Conservation (phyloP, 495 filamentous ascomycete species). For the Aspergillus bertholletiae region DNA sequence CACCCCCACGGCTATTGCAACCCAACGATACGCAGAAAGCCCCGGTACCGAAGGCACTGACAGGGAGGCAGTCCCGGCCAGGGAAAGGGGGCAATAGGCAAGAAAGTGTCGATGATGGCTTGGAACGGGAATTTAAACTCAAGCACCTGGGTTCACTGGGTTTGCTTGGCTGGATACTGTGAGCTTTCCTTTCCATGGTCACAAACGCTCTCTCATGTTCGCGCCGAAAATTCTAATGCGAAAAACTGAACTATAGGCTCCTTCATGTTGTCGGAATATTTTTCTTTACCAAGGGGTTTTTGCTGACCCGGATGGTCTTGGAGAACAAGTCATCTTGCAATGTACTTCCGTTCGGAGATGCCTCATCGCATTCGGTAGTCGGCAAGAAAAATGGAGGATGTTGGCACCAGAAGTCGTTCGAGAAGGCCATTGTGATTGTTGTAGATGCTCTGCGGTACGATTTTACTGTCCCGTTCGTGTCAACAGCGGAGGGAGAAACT, state of each 20-base stretch:
- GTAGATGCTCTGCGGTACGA: conserved; percentile 96
- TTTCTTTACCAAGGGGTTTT: conserved; percentile 95
- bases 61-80: conserved; percentile 15
- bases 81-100: conserved; percentile 17
- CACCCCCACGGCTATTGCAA: conserved; percentile 4
- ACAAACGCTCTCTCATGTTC: neutral
- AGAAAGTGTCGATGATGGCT: conserved; percentile 18
- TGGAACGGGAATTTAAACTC: conserved; percentile 39
- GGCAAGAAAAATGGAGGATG: conserved; percentile 66
- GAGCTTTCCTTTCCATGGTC: conserved; percentile 15
- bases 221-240: neutral
- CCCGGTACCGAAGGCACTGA: conserved; percentile 13
- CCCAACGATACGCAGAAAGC: conserved; percentile 9
- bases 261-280: conserved; percentile 80
- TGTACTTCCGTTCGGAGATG: conserved; percentile 59
- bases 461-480: conserved; percentile 79
- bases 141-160: conserved; percentile 41
- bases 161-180: conserved; percentile 43
- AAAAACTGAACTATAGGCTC: conserved; percentile 36
- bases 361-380: conserved; percentile 19
- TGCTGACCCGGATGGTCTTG: conserved; percentile 87
- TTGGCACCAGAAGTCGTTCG: conserved; percentile 92
- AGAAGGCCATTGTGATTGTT: conserved; percentile 85
- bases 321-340: conserved; percentile 83
- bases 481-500: conserved; percentile 44